Evolutionary conservation across 2,329 filamentous ascomycete species (phyloP).

Genomic region (Davidsoniella virescens): DNA sequence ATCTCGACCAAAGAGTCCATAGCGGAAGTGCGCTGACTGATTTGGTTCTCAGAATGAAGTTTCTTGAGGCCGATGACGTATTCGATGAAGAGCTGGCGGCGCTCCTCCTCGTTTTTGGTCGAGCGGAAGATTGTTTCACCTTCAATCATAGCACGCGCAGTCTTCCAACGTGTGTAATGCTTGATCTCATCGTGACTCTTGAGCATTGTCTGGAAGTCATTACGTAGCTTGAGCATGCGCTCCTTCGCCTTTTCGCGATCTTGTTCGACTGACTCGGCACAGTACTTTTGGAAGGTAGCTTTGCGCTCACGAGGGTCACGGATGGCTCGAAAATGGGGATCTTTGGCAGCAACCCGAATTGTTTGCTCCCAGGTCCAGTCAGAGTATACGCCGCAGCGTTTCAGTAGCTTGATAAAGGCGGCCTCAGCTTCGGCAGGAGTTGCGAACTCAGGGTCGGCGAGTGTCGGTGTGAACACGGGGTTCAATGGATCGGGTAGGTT

Average conservation of each 20-base stretch:
- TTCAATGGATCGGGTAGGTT: background rate
- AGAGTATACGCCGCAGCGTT: slow-evolving; percentile 67
- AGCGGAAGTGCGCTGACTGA: slow-evolving; percentile 56
- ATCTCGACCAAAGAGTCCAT: slow-evolving; percentile 70
- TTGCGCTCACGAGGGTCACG: slow-evolving; percentile 86
- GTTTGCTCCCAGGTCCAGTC: slow-evolving; percentile 91
- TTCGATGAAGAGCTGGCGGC: slow-evolving; percentile 81
- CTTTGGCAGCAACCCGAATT: slow-evolving; percentile 70
- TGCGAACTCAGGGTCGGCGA: slow-evolving; percentile 60
- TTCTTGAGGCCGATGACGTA: slow-evolving; percentile 79
- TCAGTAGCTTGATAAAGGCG: slow-evolving; percentile 81
- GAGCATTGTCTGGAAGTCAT: slow-evolving; percentile 92
- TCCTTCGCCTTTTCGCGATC: slow-evolving; percentile 93
- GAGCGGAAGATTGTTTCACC: slow-evolving; percentile 91
- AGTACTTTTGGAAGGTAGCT: slow-evolving; percentile 87
- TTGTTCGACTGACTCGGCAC: slow-evolving; percentile 72
- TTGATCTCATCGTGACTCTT: slow-evolving; percentile 94
- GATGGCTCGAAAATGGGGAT: slow-evolving; percentile 82
- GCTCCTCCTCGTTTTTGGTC: slow-evolving; percentile 73
- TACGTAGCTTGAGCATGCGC: slow-evolving; percentile 73
- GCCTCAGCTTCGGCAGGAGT: slow-evolving; percentile 78
- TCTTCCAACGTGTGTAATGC: slow-evolving; percentile 94
- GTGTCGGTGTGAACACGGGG: slow-evolving; percentile 35
- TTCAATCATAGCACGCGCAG: slow-evolving; percentile 82
- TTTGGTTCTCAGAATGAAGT: slow-evolving; percentile 59